These are phyloP conservation scores for Dimocarpus longan DNA, from an alignment of 345 rosid species.

Conservation along the genomic window DNA sequence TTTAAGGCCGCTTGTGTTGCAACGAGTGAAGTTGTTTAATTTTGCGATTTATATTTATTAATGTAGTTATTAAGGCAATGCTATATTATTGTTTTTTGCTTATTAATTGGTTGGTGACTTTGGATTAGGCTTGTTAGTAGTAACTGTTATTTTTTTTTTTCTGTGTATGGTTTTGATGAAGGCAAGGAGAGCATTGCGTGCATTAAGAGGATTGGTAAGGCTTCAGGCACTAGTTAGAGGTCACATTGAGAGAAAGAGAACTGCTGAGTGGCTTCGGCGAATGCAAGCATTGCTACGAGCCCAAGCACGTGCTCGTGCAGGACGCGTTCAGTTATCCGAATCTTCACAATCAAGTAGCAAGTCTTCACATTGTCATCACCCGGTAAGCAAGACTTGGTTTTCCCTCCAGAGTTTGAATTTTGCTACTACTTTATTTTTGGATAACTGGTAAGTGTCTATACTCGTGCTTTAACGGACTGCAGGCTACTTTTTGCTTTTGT, in stretches of 20 bases:
- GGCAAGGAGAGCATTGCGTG: constrained; percentile 94
- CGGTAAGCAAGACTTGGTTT: constrained; percentile 41
- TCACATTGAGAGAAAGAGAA: constrained; percentile 77
- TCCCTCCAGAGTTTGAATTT: constrained; percentile 22
- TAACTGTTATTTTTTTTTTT: not conserved
- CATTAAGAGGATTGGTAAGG: constrained; percentile 89
- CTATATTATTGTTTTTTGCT: not conserved
- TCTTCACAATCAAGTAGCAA: constrained; percentile 70
- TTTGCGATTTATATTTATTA: not conserved
- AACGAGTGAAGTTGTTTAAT: too few species aligned
- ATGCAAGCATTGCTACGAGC: constrained; percentile 82
- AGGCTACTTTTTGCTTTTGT: too few species aligned
- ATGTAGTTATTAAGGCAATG: not conserved
- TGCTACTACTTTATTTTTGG: too few species aligned
- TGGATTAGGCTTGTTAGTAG: not conserved
- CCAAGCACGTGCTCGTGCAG: constrained; percentile 74
- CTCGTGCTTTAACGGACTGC: too few species aligned
- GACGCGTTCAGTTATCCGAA: constrained; percentile 53
- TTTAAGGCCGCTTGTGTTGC: not conserved
- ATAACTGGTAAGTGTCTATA: too few species aligned
- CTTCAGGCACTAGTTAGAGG: constrained; percentile 97
- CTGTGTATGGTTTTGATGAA: constrained; percentile 14
- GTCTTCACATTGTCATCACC: constrained; percentile 65
- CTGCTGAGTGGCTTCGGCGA: constrained; percentile 48
- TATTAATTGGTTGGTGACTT: not conserved